Conservation (phyloP, 2,329 filamentous ascomycete species). For the Claviceps purpurea region DNA sequence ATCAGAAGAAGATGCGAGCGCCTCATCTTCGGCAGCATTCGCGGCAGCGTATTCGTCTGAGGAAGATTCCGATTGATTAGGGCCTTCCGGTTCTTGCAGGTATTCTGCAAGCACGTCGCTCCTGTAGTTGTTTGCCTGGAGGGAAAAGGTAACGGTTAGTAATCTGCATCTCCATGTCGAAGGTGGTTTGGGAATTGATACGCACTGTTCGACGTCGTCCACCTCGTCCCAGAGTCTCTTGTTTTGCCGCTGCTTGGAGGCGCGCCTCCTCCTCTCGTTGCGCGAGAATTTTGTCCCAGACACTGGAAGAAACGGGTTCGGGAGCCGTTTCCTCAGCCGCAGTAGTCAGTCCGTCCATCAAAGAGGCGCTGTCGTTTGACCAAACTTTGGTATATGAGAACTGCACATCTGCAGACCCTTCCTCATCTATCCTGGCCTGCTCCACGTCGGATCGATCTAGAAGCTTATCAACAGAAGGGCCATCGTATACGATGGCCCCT, state of each 20-base stretch:
- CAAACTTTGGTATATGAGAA: conserved; percentile 88
- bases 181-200: neutral
- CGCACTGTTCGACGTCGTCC: conserved; percentile 50
- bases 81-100: conserved; percentile 14
- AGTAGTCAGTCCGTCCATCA: conserved; percentile 49
- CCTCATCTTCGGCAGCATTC: conserved; percentile 15
- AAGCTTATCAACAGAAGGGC: conserved; percentile 70
- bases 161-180: neutral
- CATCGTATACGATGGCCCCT: conserved; percentile 69
- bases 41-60: conserved; percentile 22
- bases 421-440: conserved; percentile 49
- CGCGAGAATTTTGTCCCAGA: conserved; percentile 85
- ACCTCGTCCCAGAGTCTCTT: conserved; percentile 73
- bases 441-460: conserved; percentile 79
- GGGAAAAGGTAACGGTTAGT: neutral
- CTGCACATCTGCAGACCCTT: conserved; percentile 57
- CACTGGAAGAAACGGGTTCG: conserved; percentile 45
- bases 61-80: conserved; percentile 19
- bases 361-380: conserved; percentile 62
- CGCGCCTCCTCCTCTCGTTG: conserved; percentile 68
- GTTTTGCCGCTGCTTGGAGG: conserved; percentile 52
- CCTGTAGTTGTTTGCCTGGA: conserved; percentile 23
- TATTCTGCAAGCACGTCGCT: conserved; percentile 11
- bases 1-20: conserved; percentile 18
- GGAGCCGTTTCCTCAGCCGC: conserved; percentile 37